Percentiles rank a stretch among this genome's conserved stretches.
Conservation (phyloP, 306 rosid genomes). For the Abrus pulchellus region DNA sequence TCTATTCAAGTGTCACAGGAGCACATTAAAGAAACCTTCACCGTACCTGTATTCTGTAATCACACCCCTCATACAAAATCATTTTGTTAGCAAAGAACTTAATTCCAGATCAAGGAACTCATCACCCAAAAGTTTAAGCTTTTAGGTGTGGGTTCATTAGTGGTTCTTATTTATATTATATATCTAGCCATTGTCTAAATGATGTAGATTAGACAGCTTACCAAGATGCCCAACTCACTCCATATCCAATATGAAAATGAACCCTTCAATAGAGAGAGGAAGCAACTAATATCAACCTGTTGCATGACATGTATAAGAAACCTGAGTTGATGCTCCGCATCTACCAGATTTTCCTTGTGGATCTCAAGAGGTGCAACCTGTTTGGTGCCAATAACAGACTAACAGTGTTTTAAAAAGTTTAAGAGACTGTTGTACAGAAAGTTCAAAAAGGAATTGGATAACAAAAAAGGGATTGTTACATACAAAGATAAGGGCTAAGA, state of each 20-base stretch:
- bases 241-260: slow-evolving; percentile 89
- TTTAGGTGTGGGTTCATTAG: slow-evolving; percentile 8
- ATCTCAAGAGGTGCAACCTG: slow-evolving; percentile 91
- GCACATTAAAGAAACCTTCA: background rate
- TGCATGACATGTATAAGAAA: slow-evolving; percentile 73
- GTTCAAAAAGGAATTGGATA: background rate
- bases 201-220: slow-evolving; percentile 54
- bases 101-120: slow-evolving; percentile 6
- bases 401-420: slow-evolving; percentile 29
- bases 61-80: background rate
- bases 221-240: slow-evolving; percentile 84
- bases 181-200: slow-evolving; percentile 18
- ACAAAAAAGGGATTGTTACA: background rate
- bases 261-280: slow-evolving; percentile 79
- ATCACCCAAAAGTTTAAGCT: slow-evolving; percentile 7
- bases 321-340: slow-evolving; percentile 89
- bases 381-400: slow-evolving; percentile 40
- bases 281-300: slow-evolving; percentile 63
- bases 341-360: slow-evolving; percentile 72
- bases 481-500: slow-evolving; percentile 2
- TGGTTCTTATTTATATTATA: slow-evolving; percentile 18
- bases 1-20: slow-evolving; percentile 13
- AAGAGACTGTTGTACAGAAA: slow-evolving; percentile 10
- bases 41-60: background rate
- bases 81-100: background rate